Evolutionary conservation across 768 basidiomycete species (phyloP).

Genomic region (Lactarius sp.): DNA sequence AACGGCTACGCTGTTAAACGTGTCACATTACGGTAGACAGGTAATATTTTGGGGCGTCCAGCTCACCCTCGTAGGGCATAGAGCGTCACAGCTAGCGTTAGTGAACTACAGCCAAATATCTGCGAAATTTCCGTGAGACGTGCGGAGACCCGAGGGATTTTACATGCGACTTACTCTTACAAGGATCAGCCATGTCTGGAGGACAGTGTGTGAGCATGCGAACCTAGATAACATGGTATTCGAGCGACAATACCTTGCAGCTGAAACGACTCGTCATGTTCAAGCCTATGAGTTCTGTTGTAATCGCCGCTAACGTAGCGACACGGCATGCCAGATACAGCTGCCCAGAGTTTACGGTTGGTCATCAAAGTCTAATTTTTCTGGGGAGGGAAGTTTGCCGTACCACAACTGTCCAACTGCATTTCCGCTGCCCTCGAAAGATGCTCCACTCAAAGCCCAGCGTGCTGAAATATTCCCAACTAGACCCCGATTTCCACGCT

Average conservation of each 20-base stretch:
- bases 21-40: not conserved
- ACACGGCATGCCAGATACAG: constrained; percentile 15
- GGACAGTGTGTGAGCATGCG: not conserved
- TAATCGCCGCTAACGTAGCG: constrained; percentile 14
- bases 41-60: not conserved
- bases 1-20: constrained; percentile 6
- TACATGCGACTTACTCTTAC: not conserved
- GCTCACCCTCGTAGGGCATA: constrained; percentile 17
- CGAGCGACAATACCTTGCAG: constrained; percentile 7
- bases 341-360: not conserved
- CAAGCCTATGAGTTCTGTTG: constrained; percentile 12
- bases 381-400: not conserved
- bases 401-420: constrained; percentile 6
- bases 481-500: not conserved
- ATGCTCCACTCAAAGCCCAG: constrained; percentile 20
- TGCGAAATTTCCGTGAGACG: not conserved
- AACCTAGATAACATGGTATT: not conserved
- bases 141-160: not conserved
- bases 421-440: constrained; percentile 4
- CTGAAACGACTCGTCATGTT: constrained; percentile 9
- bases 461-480: constrained; percentile 17
- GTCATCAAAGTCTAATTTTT: not conserved
- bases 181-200: constrained; percentile 14
- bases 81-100: constrained; percentile 15
- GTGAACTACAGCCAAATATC: constrained; percentile 14